phyloP scores from a whole-genome alignment of 306 rosid species.

The Begonia fuchsioides region DNA sequence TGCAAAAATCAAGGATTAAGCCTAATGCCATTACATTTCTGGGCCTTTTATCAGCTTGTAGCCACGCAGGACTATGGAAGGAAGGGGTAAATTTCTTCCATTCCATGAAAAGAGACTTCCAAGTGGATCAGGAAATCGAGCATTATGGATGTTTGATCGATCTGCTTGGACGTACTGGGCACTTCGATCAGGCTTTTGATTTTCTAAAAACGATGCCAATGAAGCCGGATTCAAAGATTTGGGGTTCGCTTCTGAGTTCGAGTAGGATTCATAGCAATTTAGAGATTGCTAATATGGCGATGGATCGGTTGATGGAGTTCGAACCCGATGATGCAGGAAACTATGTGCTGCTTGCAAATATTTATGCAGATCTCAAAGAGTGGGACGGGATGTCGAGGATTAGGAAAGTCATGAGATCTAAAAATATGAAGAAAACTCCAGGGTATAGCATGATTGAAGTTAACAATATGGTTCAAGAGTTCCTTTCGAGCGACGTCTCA shows the following conservation, averaged over 20 bases:
- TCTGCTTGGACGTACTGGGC: constrained; percentile 63
- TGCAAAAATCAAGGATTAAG: constrained; percentile 26
- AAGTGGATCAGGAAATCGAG: constrained; percentile 39
- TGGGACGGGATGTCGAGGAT: constrained; percentile 57
- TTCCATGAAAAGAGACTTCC: constrained; percentile 28
- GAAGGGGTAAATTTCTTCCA: constrained; percentile 54
- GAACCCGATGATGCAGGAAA: constrained; percentile 82
- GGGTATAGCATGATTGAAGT: constrained; percentile 67
- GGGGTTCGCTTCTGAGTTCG: constrained; percentile 69
- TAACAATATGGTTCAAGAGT: constrained; percentile 41
- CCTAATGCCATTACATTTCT: constrained; percentile 70
- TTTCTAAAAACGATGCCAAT: constrained; percentile 47
- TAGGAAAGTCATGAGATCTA: constrained; percentile 46
- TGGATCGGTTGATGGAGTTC: constrained; percentile 40
- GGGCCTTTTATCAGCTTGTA: constrained; percentile 58
- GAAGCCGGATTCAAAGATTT: constrained; percentile 58
- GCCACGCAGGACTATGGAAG: constrained; percentile 53
- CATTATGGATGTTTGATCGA: constrained; percentile 79
- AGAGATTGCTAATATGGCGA: constrained; percentile 45
- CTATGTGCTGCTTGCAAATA: constrained; percentile 63
- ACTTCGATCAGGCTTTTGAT: constrained; percentile 47
- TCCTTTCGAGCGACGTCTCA: constrained; percentile 38
- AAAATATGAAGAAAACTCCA: constrained; percentile 52
- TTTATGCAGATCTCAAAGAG: constrained; percentile 58
- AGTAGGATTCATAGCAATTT: constrained; percentile 55